Conservation (phyloP, 306 rosid genomes). For the Quercus variabilis region DNA sequence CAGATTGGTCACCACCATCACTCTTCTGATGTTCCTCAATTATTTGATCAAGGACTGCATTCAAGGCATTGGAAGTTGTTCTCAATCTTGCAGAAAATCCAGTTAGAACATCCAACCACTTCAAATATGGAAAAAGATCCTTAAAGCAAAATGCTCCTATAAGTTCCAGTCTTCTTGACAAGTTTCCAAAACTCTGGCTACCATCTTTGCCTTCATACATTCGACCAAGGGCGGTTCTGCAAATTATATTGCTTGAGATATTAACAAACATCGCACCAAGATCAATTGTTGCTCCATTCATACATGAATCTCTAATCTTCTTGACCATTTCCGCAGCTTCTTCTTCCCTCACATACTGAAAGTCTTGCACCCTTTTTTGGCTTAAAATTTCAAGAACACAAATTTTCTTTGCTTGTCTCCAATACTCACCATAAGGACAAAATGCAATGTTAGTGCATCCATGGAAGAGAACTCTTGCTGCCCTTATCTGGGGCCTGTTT, state of each 20-base stretch:
- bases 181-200: neutral
- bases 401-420: constrained; percentile 30
- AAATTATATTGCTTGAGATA: constrained; percentile 10
- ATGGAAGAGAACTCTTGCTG: constrained; percentile 21
- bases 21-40: constrained; percentile 15
- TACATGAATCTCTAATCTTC: constrained; percentile 12
- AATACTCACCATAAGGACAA: constrained; percentile 15
- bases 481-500: constrained; percentile 17
- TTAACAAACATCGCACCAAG: constrained; percentile 15
- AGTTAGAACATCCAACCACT: constrained; percentile 32
- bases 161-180: constrained; percentile 17
- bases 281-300: constrained; percentile 5
- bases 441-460: constrained; percentile 24
- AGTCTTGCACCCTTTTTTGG: constrained; percentile 21
- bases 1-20: neutral
- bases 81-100: constrained; percentile 17
- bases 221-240: constrained; percentile 21
- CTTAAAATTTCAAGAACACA: constrained; percentile 28
- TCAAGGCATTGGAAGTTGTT: constrained; percentile 9
- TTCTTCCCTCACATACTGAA: constrained; percentile 16
- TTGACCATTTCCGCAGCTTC: constrained; percentile 24
- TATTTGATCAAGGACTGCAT: constrained; percentile 23
- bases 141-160: constrained; percentile 15
- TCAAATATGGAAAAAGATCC: constrained; percentile 31
- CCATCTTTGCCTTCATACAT: constrained; percentile 7